Evolutionary conservation across 73 alveolate genomes (phyloP).

Genomic region (Breviolum minutum): DNA sequence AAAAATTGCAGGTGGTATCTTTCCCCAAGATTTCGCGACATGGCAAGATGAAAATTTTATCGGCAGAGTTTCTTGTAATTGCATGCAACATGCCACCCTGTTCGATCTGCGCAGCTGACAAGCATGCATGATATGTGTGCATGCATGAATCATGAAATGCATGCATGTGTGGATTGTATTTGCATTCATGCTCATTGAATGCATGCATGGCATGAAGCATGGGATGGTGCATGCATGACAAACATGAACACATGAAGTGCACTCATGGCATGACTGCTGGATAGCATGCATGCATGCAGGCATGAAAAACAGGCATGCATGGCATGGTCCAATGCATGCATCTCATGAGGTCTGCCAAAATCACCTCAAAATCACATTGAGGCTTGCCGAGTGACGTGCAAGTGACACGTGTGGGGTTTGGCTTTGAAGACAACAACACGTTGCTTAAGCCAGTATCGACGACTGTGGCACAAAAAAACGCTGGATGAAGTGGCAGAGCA

Average conservation of each 20-base stretch:
- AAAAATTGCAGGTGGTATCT: not conserved
- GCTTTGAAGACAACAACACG: slow-evolving; percentile 5
- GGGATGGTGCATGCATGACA: no score
- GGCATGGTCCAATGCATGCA: not conserved
- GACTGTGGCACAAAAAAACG: not conserved
- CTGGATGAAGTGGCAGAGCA: not conserved
- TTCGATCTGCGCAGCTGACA: not conserved
- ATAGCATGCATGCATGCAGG: not conserved
- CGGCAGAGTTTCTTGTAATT: not conserved
- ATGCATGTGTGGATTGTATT: no score
- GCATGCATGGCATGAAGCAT: slow-evolving; percentile 2
- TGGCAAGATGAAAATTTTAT: slow-evolving; percentile 44
- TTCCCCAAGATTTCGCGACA: not conserved
- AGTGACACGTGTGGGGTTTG: not conserved
- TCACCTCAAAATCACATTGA: not conserved
- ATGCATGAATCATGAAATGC: no score
- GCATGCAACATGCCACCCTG: not conserved
- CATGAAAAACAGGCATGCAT: not conserved
- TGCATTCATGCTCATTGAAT: no score
- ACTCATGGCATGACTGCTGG: not conserved
- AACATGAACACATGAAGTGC: not conserved
- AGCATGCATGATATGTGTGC: not conserved
- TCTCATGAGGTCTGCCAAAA: no score
- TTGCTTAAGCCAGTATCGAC: not conserved
- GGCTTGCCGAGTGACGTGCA: not conserved